Percentiles rank a stretch among this genome's conserved stretches.
These are phyloP conservation scores for Aschersonia sp. DNA, from an alignment of 2,329 filamentous ascomycete species.

Conservation along the genomic window DNA sequence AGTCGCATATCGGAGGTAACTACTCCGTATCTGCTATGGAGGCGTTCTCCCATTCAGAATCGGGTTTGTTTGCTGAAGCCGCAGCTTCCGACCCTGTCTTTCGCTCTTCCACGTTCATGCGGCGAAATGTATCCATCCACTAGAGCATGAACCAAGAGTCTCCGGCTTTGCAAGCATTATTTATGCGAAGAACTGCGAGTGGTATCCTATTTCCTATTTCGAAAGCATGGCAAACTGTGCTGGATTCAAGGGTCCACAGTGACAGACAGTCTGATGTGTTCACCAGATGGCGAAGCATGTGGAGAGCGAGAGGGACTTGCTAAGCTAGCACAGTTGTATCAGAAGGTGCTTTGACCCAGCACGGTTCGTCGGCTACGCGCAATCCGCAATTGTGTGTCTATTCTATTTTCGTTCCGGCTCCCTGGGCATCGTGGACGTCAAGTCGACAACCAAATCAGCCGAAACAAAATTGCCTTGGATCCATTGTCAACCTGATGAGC, in stretches of 20 bases:
- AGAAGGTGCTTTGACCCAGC: slow-evolving; percentile 1
- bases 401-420: neutral
- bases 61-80: no score
- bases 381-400: neutral
- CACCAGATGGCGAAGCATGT: neutral
- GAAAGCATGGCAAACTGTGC: neutral
- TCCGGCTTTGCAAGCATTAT: no score
- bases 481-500: neutral
- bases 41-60: neutral
- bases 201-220: no score
- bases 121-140: no score
- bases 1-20: neutral
- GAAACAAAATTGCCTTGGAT: neutral
- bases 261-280: neutral
- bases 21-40: neutral
- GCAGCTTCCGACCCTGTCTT: no score
- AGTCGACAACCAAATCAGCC: neutral
- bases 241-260: neutral
- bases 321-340: neutral
- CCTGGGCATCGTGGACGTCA: neutral
- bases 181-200: no score
- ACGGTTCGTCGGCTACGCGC: neutral
- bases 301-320: neutral
- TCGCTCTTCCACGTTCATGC: no score
- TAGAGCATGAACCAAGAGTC: no score